Base-by-base conservation (phyloP, 768 basidiomycete genomes). In the Suillus tomentosus region DNA sequence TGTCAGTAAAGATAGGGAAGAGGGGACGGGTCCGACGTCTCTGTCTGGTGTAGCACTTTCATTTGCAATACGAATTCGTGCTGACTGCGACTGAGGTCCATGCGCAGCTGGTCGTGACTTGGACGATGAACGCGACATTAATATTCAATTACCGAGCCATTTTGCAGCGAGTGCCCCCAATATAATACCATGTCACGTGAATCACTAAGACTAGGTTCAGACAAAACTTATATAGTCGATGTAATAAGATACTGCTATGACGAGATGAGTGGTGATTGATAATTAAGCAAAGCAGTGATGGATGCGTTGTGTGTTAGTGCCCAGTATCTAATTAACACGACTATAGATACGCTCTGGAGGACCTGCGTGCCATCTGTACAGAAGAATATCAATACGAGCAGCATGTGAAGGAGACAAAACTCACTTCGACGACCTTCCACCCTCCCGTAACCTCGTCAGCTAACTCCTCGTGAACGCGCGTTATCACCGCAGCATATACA, bases 341-440 rank as follows among this genome's bases (percentile, higher is more conserved):
- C 62, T 76, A 84, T 58, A 84, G 70, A 69, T 84, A 84, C 70
- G 82, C 81, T 60, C 80, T 80, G 45, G 83, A 72, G 8, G 84
- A 84, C 68, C 82, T 76, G 59, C 82, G 80, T 7, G 78, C 84
- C 82, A 84, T 84, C 84, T 84, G 57, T 3, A 60, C 15, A 34
- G 7, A 65, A 13, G n/a, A 22, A 56, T n/a, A 53, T 19, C 37
- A 36, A 15, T 45, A 40, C 22, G 17, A 62, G 40, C 27, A 7
- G 40, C 2, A 27, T 48, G 55, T 27, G 31, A 47, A 17, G 19
- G 27, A n/a, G 39, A 58, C 15, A 5, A 15, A 40, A 78, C 85
- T 59, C 73, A 95, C 95, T 88, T 99, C 96, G 34, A 98, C 84
- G 60, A 99, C 87, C 78, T 98, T 99, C 96, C 97, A 99, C 14